Conservation (phyloP, 192 early-diverging fungal genomes). For the Backusella sp. region DNA sequence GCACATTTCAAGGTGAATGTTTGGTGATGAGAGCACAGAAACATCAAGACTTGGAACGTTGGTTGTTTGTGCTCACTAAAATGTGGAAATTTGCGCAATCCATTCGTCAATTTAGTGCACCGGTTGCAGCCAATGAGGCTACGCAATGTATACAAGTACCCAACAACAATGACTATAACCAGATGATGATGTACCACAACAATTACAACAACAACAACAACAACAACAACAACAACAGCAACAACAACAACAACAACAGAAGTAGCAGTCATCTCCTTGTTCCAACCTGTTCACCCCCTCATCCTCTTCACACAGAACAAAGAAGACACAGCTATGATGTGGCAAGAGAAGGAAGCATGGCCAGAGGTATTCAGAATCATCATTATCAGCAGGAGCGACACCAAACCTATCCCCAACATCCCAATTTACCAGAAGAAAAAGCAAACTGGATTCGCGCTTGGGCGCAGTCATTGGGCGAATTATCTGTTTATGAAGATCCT, state of each 20-base stretch:
- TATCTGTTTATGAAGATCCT: constrained; percentile 15
- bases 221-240: background rate
- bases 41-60: constrained; percentile 37
- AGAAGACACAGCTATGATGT: background rate
- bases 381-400: background rate
- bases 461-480: constrained; percentile 20
- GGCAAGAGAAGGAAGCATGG: background rate
- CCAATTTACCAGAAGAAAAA: constrained; percentile 11
- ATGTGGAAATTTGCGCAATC: constrained; percentile 26
- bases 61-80: constrained; percentile 40
- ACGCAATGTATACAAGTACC: background rate
- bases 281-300: background rate
- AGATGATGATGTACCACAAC: background rate
- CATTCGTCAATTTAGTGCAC: constrained; percentile 5
- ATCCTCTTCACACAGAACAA: background rate
- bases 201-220: background rate
- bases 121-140: background rate
- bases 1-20: constrained; percentile 22
- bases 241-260: background rate
- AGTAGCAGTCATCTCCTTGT: background rate
- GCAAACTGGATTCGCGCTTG: constrained; percentile 23
- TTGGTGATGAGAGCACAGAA: constrained; percentile 35
- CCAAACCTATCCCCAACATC: background rate
- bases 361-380: background rate
- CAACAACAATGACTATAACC: background rate